Conservation (phyloP, 192 early-diverging fungal genomes). For the Gonapodya prolifera region DNA sequence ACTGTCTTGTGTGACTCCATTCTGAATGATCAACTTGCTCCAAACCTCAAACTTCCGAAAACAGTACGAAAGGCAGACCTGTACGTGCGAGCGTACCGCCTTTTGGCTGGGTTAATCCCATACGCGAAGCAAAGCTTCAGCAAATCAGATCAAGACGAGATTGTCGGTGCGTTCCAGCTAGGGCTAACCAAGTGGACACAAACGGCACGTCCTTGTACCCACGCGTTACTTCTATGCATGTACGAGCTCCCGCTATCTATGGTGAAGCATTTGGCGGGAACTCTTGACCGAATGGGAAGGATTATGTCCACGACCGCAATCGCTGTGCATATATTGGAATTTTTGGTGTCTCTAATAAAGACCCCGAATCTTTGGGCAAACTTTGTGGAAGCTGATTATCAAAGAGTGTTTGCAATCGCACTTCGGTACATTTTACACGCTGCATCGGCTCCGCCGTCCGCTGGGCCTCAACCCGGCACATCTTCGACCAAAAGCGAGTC, state of each 20-base stretch:
- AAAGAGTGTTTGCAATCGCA: slow-evolving; percentile 81
- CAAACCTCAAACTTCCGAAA: slow-evolving; percentile 42
- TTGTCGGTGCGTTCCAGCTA: slow-evolving; percentile 57
- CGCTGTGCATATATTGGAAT: slow-evolving; percentile 79
- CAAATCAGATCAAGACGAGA: slow-evolving; percentile 52
- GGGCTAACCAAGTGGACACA: slow-evolving; percentile 57
- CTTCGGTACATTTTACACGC: slow-evolving; percentile 70
- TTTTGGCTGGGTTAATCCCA: slow-evolving; percentile 51
- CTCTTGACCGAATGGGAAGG: slow-evolving; percentile 63
- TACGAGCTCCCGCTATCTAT: slow-evolving; percentile 68
- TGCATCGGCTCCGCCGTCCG: slow-evolving; percentile 14
- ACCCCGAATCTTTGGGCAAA: slow-evolving; percentile 65
- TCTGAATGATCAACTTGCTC: slow-evolving; percentile 35
- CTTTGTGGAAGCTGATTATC: slow-evolving; percentile 66
- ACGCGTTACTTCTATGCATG: slow-evolving; percentile 65
- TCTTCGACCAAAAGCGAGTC: not conserved
- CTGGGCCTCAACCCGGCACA: slow-evolving; percentile 3
- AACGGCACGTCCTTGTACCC: slow-evolving; percentile 66
- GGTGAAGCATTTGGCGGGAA: slow-evolving; percentile 55
- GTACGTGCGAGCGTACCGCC: slow-evolving; percentile 41
- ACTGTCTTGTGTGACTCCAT: slow-evolving; percentile 43
- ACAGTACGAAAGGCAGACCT: slow-evolving; percentile 52
- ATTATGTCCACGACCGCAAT: slow-evolving; percentile 65
- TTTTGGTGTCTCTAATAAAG: slow-evolving; percentile 74
- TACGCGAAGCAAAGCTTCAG: slow-evolving; percentile 47